Evolutionary conservation across 441 rosid species (phyloP).

Genomic region (Populus hybrid): DNA sequence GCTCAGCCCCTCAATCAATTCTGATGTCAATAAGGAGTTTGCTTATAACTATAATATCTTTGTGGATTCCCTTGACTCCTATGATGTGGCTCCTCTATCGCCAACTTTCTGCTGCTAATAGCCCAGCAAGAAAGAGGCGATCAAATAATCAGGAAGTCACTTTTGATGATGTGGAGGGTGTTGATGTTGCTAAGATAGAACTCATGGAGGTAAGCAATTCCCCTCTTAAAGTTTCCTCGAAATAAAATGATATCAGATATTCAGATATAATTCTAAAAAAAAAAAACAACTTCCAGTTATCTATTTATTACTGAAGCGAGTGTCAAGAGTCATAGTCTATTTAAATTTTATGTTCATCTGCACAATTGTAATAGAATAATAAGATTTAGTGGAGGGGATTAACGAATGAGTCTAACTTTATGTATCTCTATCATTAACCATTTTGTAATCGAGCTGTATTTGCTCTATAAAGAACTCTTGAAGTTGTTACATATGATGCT

Average conservation of each 20-base stretch:
- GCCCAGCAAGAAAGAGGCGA: slow-evolving; percentile 72
- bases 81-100: slow-evolving; percentile 96
- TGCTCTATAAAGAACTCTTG: neutral
- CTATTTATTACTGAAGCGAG: neutral
- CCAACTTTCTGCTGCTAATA: slow-evolving; percentile 82
- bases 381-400: neutral
- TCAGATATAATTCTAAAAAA: neutral
- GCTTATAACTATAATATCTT: slow-evolving; percentile 64
- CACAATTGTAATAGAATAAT: neutral
- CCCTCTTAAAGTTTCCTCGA: slow-evolving; percentile 11
- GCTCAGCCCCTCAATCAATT: slow-evolving; percentile 88
- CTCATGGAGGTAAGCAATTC: slow-evolving; percentile 72
- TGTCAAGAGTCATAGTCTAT: neutral
- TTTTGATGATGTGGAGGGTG: slow-evolving; percentile 96
- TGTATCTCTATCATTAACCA: neutral
- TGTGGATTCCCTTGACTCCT: slow-evolving; percentile 91
- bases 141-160: slow-evolving; percentile 56
- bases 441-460: neutral
- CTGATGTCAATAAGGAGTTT: slow-evolving; percentile 64
- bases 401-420: neutral
- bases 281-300: neutral
- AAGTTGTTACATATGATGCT: neutral
- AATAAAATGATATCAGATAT: neutral
- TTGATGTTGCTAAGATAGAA: slow-evolving; percentile 88
- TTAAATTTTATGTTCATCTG: neutral